These are phyloP conservation scores for Hymenoscyphus repandus DNA, from an alignment of 2,329 filamentous ascomycete species.

Conservation along the genomic window DNA sequence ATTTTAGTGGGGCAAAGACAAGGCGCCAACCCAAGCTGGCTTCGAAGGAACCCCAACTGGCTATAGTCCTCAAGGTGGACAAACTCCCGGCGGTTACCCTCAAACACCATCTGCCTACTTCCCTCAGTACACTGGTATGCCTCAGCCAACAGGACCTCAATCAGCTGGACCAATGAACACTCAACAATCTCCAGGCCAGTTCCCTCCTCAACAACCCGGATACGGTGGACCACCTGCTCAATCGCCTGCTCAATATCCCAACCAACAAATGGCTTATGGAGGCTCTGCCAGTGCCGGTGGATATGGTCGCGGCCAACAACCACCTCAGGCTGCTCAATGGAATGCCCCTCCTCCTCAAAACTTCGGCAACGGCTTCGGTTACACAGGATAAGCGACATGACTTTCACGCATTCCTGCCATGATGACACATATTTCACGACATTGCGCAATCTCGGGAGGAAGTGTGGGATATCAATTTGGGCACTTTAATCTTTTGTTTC, in stretches of 20 bases:
- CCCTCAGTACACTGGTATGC: slow-evolving; percentile 83
- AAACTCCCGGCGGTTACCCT: slow-evolving; percentile 65
- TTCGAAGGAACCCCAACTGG: slow-evolving; percentile 73
- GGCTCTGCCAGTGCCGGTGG: slow-evolving; percentile 73
- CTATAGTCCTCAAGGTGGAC: slow-evolving; percentile 69
- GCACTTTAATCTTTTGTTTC: slow-evolving; percentile 17
- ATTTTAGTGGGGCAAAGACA: slow-evolving; percentile 94
- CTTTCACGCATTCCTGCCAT: slow-evolving; percentile 9
- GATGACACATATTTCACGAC: slow-evolving; percentile 13
- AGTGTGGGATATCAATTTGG: slow-evolving; percentile 25
- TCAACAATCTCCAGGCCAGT: slow-evolving; percentile 38
- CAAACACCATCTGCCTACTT: slow-evolving; percentile 80
- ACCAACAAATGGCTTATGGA: slow-evolving; percentile 67
- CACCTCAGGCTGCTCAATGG: slow-evolving; percentile 33
- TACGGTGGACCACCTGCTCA: slow-evolving; percentile 59
- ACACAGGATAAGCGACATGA: slow-evolving; percentile 47
- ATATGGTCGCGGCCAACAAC: slow-evolving; percentile 69
- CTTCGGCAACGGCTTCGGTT: slow-evolving; percentile 59
- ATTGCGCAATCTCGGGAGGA: slow-evolving; percentile 12
- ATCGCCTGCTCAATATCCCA: slow-evolving; percentile 57
- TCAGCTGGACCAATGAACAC: slow-evolving; percentile 34
- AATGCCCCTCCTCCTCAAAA: slow-evolving; percentile 53
- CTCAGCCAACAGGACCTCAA: slow-evolving; percentile 32
- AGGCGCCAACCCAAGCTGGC: slow-evolving; percentile 71
- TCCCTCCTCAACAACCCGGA: slow-evolving; percentile 61